phyloP scores from a whole-genome alignment of 2,329 filamentous ascomycete species.

The Penicillium sp. region DNA sequence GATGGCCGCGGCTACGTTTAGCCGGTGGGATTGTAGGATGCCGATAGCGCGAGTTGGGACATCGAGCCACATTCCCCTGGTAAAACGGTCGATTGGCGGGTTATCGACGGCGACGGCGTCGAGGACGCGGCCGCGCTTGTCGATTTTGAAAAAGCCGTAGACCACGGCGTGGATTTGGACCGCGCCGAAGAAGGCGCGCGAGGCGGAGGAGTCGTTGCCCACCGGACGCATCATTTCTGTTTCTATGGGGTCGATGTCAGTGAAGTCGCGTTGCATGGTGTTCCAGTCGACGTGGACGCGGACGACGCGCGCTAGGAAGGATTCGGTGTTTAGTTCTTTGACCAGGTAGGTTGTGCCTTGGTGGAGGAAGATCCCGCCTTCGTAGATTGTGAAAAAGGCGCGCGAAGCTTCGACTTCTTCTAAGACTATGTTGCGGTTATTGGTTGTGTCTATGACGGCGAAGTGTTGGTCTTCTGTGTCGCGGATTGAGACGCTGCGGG shows the following conservation, averaged over 20 bases:
- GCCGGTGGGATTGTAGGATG: constrained; percentile 66
- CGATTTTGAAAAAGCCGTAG: constrained; percentile 97
- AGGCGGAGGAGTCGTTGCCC: constrained; percentile 50
- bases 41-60: constrained; percentile 75
- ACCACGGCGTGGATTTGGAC: constrained; percentile 86
- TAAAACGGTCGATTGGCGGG: constrained; percentile 78
- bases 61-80: constrained; percentile 94
- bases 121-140: constrained; percentile 76
- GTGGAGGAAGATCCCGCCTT: constrained; percentile 94
- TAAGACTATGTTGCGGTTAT: constrained; percentile 77
- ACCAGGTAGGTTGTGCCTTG: constrained; percentile 93
- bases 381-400: constrained; percentile 94
- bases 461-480: constrained; percentile 92
- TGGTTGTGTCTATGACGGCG: constrained; percentile 80
- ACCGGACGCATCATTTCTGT: constrained; percentile 83
- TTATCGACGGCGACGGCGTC: constrained; percentile 94
- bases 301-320: constrained; percentile 80
- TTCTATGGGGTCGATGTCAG: constrained; percentile 88
- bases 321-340: constrained; percentile 78
- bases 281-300: constrained; percentile 92
- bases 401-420: constrained; percentile 95
- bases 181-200: constrained; percentile 76
- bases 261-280: constrained; percentile 87
- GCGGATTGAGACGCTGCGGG: constrained; percentile 78
- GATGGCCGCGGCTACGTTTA: constrained; percentile 85